phyloP scores from a whole-genome alignment of 1,139 yeast species.

The Suhomyces guaymorum region DNA sequence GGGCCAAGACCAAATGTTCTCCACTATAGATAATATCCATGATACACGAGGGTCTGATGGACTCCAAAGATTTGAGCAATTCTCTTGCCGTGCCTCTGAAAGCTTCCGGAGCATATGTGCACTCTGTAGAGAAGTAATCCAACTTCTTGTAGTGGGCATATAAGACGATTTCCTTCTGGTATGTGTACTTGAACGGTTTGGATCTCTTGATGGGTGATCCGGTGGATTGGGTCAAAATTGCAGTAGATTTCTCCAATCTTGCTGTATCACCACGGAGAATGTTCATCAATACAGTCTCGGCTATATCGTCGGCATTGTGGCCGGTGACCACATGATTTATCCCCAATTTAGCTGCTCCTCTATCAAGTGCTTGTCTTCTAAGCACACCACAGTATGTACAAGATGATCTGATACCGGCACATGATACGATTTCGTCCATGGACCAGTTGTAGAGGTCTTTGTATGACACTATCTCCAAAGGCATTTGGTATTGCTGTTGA shows the following conservation, averaged over 20 bases:
- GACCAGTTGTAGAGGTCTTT: conserved; percentile 92
- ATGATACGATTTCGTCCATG: conserved; percentile 96
- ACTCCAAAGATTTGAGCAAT: conserved; percentile 82
- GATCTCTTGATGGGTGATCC: conserved; percentile 87
- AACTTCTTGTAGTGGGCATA: conserved; percentile 95
- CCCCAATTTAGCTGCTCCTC: conserved; percentile 90
- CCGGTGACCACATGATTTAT: conserved; percentile 95
- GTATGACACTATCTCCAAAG: conserved; percentile 86
- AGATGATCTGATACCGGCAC: conserved; percentile 91
- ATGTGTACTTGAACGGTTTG: conserved; percentile 93
- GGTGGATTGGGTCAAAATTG: conserved; percentile 75
- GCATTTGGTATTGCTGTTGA: conserved; percentile 84
- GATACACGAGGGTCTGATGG: conserved; percentile 89
- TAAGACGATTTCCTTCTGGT: conserved; percentile 94
- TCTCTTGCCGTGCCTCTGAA: conserved; percentile 97
- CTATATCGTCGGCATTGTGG: conserved; percentile 99
- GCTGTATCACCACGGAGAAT: conserved; percentile 94
- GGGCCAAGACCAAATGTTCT: conserved; percentile 72
- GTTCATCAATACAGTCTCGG: conserved; percentile 96
- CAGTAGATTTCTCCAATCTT: conserved; percentile 85
- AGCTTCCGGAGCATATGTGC: conserved; percentile 98
- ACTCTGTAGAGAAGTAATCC: conserved; percentile 96
- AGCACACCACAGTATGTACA: conserved; percentile 98
- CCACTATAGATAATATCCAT: conserved; percentile 95
- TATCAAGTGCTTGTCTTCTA: conserved; percentile 91